Evolutionary conservation across 2,329 filamentous ascomycete species (phyloP).

Genomic region (Penicillium sp.): DNA sequence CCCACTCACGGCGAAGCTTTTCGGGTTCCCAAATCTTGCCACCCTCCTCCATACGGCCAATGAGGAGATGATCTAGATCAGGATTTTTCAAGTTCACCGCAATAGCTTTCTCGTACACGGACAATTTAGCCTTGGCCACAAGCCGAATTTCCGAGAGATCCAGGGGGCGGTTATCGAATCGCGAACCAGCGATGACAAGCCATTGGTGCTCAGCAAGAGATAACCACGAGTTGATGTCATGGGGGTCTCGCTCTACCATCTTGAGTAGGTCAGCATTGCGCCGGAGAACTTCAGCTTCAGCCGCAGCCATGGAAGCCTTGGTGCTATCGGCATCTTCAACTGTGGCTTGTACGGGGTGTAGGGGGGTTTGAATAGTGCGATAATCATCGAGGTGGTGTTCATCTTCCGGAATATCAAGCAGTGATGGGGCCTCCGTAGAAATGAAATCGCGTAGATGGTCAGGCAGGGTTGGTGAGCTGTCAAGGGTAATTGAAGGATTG

Average conservation of each 20-base stretch:
- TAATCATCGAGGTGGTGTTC: slow-evolving; percentile 54
- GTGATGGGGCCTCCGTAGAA: background rate
- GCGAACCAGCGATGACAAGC: slow-evolving; percentile 56
- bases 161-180: slow-evolving; percentile 37
- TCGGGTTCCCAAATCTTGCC: slow-evolving; percentile 70
- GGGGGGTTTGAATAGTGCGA: slow-evolving; percentile 59
- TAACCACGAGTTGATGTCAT: slow-evolving; percentile 73
- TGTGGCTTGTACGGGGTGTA: slow-evolving; percentile 52
- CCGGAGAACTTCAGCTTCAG: slow-evolving; percentile 48
- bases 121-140: slow-evolving; percentile 76
- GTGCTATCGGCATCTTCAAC: slow-evolving; percentile 42
- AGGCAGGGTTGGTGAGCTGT: background rate
- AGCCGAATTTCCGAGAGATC: slow-evolving; percentile 66
- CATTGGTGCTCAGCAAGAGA: slow-evolving; percentile 79
- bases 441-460: background rate
- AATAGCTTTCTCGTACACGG: slow-evolving; percentile 77
- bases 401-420: background rate
- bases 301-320: slow-evolving; percentile 37
- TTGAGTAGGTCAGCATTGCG: slow-evolving; percentile 60
- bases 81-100: slow-evolving; percentile 51
- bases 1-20: slow-evolving; percentile 66
- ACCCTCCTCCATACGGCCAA: slow-evolving; percentile 74
- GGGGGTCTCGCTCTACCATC: slow-evolving; percentile 65
- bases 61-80: slow-evolving; percentile 62
- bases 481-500: background rate